Evolutionary conservation across 2,329 filamentous ascomycete species (phyloP).

Genomic region (Botrytis sinoallii): DNA sequence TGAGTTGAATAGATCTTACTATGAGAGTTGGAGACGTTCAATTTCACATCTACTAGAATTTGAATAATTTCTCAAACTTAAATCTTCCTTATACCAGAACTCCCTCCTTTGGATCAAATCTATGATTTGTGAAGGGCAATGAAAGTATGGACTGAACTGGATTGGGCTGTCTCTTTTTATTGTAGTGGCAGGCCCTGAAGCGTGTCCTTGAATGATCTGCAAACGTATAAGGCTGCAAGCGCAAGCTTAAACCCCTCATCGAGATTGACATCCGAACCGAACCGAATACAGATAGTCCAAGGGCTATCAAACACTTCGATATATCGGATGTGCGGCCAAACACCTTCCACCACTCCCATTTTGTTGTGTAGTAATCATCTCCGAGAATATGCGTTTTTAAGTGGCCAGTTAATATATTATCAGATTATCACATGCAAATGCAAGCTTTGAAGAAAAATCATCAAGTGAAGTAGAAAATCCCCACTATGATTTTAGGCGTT

Average conservation of each 20-base stretch:
- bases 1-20: background rate
- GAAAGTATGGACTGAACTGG: background rate
- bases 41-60: background rate
- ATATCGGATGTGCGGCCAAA: background rate
- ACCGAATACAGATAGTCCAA: too few species aligned
- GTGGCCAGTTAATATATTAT: background rate
- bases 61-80: background rate
- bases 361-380: background rate
- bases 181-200: background rate
- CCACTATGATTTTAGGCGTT: background rate
- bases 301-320: background rate
- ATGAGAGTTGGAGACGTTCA: background rate
- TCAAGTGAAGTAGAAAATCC: background rate
- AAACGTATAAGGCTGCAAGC: constrained; percentile 4
- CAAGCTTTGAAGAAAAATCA: background rate
- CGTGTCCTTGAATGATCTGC: background rate
- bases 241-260: background rate
- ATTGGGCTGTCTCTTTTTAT: too few species aligned
- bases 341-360: background rate
- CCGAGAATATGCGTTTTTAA: background rate
- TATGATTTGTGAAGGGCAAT: background rate
- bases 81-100: background rate
- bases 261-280: background rate
- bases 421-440: background rate
- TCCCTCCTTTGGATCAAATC: background rate